Percentiles rank a stretch among this genome's conserved stretches.
Evolutionary conservation across 108 stramenopile species (phyloP).

Genomic region (Skeletonema costatum): DNA sequence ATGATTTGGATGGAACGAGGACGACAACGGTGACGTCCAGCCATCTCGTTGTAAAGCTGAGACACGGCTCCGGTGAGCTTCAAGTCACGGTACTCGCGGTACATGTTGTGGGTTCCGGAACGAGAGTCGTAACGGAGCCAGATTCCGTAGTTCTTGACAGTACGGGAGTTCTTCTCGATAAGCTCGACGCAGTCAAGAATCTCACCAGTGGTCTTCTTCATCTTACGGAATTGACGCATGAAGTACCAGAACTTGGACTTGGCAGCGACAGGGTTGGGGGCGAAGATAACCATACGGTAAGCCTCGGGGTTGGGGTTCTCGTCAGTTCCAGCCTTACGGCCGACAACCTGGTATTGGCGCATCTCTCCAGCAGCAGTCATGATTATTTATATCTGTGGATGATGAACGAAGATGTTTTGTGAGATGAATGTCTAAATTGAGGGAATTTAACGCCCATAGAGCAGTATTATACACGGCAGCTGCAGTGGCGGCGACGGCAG

Average conservation of each 20-base stretch:
- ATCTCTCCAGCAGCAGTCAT: conserved; percentile 92
- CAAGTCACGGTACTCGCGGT: conserved; percentile 99
- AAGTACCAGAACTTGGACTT: conserved; percentile 99
- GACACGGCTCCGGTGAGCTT: conserved; percentile 96
- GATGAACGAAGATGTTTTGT: not conserved
- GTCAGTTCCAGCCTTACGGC: conserved; percentile 97
- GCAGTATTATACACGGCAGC: no score
- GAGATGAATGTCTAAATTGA: not conserved
- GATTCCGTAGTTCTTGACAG: conserved; percentile 99
- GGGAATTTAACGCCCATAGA: not conserved
- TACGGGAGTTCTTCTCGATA: conserved; percentile 94
- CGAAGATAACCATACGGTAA: conserved; percentile 99
- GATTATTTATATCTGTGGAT: not conserved
- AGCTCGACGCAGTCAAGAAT: conserved; percentile 98
- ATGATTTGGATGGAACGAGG: conserved; percentile 99
- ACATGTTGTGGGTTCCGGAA: conserved; percentile 99
- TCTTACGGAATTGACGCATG: conserved; percentile 99
- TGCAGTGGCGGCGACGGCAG: not conserved
- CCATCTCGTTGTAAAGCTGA: conserved; percentile 99
- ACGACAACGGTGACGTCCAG: conserved; percentile 98
- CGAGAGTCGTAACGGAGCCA: conserved; percentile 99
- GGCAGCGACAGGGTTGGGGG: conserved; percentile 94
- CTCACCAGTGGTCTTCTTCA: conserved; percentile 99
- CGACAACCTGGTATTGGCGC: conserved; percentile 99
- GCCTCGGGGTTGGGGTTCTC: conserved; percentile 97